A percentile compares a stretch with the other conserved stretches of the same genome.
Conservation (phyloP, 129 eudicot genomes). For the Mikania micrantha region DNA sequence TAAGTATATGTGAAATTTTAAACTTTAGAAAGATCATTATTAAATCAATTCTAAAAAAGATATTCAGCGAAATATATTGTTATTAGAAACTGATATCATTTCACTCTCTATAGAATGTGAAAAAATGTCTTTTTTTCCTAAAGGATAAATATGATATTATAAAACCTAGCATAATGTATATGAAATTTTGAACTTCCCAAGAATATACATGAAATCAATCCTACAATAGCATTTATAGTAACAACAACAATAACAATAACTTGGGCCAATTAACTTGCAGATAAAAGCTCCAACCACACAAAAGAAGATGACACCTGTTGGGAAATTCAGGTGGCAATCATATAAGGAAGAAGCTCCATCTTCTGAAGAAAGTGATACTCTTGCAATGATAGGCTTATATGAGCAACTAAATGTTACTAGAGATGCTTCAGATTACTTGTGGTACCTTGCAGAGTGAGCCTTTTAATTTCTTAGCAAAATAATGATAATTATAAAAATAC, state of each 20-base stretch:
- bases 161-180: neutral
- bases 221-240: too few species aligned
- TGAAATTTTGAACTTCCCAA: neutral
- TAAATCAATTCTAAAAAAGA: too few species aligned
- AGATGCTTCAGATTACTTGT: conserved; percentile 83
- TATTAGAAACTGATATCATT: too few species aligned
- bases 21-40: too few species aligned
- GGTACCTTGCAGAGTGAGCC: conserved; percentile 91
- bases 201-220: neutral
- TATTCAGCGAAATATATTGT: too few species aligned
- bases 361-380: conserved; percentile 56
- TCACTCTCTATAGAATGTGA: too few species aligned
- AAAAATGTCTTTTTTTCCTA: neutral
- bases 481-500: too few species aligned
- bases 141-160: neutral
- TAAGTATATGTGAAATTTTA: too few species aligned
- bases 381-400: conserved; percentile 51
- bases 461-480: too few species aligned
- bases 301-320: conserved; percentile 51
- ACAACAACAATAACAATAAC: neutral
- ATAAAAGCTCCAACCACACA: conserved; percentile 33
- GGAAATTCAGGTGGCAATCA: conserved; percentile 63
- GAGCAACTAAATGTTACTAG: conserved; percentile 76
- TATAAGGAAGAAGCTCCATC: conserved; percentile 69
- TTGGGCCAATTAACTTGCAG: conserved; percentile 39